phyloP scores from a whole-genome alignment of 1,284 basidiomycete species.

The Ganoderma multipileum region DNA sequence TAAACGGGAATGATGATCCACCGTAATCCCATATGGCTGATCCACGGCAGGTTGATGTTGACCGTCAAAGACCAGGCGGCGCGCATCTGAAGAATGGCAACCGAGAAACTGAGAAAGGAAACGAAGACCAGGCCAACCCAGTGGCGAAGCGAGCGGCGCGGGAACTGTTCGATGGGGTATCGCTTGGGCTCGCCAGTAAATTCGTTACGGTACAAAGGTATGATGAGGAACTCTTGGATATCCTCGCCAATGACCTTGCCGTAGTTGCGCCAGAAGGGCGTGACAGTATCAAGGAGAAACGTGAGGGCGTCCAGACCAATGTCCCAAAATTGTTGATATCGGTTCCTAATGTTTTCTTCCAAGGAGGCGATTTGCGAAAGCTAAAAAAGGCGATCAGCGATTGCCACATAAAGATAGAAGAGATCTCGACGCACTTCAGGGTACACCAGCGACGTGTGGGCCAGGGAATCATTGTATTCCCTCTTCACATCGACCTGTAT shows the following conservation, averaged over 20 bases:
- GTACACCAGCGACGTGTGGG: slow-evolving; percentile 76
- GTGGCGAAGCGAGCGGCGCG: slow-evolving; percentile 68
- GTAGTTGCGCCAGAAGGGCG: slow-evolving; percentile 80
- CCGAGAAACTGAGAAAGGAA: slow-evolving; percentile 49
- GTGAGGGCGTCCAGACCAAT: slow-evolving; percentile 77
- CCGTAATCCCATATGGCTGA: slow-evolving; percentile 62
- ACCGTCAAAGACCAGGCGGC: slow-evolving; percentile 59
- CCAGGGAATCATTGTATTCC: slow-evolving; percentile 68
- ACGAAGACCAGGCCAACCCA: slow-evolving; percentile 68
- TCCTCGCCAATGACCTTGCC: slow-evolving; percentile 80
- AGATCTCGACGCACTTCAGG: slow-evolving; percentile 60
- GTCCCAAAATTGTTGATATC: slow-evolving; percentile 80
- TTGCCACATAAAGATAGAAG: too few relatives aligned
- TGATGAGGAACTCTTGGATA: slow-evolving; percentile 77
- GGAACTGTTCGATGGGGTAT: slow-evolving; percentile 63
- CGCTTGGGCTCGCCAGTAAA: slow-evolving; percentile 78
- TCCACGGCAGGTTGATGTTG: slow-evolving; percentile 57
- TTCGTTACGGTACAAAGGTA: slow-evolving; percentile 81
- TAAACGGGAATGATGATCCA: slow-evolving; percentile 68
- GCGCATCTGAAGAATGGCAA: slow-evolving; percentile 60
- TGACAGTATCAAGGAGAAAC: slow-evolving; percentile 72
- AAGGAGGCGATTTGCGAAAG: slow-evolving; percentile 69
- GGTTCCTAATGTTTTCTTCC: slow-evolving; percentile 77
- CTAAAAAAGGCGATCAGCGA: slow-evolving; percentile 43
- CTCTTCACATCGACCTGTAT: slow-evolving; percentile 63